A percentile compares a stretch with the other conserved stretches of the same genome.
These are phyloP conservation scores for Inga laurina DNA, from an alignment of 306 rosid species.

Conservation along the genomic window DNA sequence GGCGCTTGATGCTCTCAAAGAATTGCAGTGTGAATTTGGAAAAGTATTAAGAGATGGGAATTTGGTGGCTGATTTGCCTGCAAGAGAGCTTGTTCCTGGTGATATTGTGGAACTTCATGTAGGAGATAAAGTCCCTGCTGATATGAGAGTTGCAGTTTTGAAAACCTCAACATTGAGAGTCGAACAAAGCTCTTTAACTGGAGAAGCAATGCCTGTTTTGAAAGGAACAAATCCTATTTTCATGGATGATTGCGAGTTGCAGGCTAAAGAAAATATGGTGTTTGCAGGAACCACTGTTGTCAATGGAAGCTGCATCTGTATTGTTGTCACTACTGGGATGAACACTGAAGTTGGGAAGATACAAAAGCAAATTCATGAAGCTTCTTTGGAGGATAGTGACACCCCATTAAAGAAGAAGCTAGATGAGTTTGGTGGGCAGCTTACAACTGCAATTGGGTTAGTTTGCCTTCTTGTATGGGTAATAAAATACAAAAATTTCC, in stretches of 20 bases:
- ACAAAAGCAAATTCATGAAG: slow-evolving; percentile 85
- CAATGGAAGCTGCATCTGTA: slow-evolving; percentile 72
- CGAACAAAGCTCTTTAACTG: slow-evolving; percentile 88
- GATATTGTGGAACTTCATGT: slow-evolving; percentile 77
- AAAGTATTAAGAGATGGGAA: slow-evolving; percentile 70
- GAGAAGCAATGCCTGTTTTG: slow-evolving; percentile 84
- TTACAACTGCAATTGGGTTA: slow-evolving; percentile 72
- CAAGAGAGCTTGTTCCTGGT: slow-evolving; percentile 85
- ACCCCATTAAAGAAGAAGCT: slow-evolving; percentile 91
- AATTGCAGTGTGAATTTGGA: slow-evolving; percentile 77
- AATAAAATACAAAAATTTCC: slow-evolving; percentile 82
- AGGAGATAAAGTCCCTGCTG: slow-evolving; percentile 93
- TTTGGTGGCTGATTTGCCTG: slow-evolving; percentile 74
- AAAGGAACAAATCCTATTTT: slow-evolving; percentile 64
- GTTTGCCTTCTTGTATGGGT: slow-evolving; percentile 81
- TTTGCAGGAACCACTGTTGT: slow-evolving; percentile 89
- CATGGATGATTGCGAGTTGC: slow-evolving; percentile 75
- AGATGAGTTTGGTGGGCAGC: slow-evolving; percentile 74
- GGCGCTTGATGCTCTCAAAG: slow-evolving; percentile 88
- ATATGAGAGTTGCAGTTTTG: slow-evolving; percentile 76
- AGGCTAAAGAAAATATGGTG: slow-evolving; percentile 85
- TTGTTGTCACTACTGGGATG: slow-evolving; percentile 75
- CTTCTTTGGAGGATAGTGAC: slow-evolving; percentile 80
- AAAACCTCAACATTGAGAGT: slow-evolving; percentile 73
- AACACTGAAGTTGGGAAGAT: slow-evolving; percentile 87